A percentile compares a stretch with the other conserved stretches of the same genome.
Conservation (phyloP, 2,329 filamentous ascomycete species). For the Tetracladium maxilliforme region DNA sequence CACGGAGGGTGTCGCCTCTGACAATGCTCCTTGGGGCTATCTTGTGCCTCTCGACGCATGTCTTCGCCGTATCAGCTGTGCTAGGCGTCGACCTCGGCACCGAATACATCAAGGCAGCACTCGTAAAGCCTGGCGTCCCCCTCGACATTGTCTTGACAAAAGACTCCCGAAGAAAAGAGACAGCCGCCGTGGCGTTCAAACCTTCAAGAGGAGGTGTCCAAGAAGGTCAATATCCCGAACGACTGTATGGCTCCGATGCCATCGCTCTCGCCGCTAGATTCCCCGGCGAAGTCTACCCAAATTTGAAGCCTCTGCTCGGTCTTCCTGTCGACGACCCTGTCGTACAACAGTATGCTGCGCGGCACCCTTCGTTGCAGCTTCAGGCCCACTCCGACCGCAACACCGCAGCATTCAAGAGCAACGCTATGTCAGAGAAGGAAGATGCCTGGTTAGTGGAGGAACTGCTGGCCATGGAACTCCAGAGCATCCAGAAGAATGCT, state of each 20-base stretch:
- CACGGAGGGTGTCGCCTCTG: no score
- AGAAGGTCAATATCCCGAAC: slow-evolving; percentile 63
- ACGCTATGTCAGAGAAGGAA: slow-evolving; percentile 43
- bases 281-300: slow-evolving; percentile 86
- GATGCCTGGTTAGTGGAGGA: slow-evolving; percentile 75
- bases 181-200: slow-evolving; percentile 85
- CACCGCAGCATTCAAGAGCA: slow-evolving; percentile 73
- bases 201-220: slow-evolving; percentile 52
- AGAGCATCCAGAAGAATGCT: slow-evolving; percentile 81
- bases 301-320: slow-evolving; percentile 83
- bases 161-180: slow-evolving; percentile 93
- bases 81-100: slow-evolving; percentile 90
- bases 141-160: slow-evolving; percentile 97
- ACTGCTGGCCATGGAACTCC: slow-evolving; percentile 87
- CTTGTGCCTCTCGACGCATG: no score
- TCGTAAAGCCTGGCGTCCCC: slow-evolving; percentile 93
- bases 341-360: slow-evolving; percentile 54
- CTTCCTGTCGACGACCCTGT: slow-evolving; percentile 44
- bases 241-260: slow-evolving; percentile 84
- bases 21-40: no score
- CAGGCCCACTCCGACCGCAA: slow-evolving; percentile 42
- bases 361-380: slow-evolving; percentile 68
- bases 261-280: slow-evolving; percentile 76
- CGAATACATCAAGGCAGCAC: slow-evolving; percentile 88
- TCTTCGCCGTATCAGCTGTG: slow-evolving; percentile 47